These are phyloP conservation scores for Curvularia sp. DNA, from an alignment of 2,329 filamentous ascomycete species.

Conservation along the genomic window DNA sequence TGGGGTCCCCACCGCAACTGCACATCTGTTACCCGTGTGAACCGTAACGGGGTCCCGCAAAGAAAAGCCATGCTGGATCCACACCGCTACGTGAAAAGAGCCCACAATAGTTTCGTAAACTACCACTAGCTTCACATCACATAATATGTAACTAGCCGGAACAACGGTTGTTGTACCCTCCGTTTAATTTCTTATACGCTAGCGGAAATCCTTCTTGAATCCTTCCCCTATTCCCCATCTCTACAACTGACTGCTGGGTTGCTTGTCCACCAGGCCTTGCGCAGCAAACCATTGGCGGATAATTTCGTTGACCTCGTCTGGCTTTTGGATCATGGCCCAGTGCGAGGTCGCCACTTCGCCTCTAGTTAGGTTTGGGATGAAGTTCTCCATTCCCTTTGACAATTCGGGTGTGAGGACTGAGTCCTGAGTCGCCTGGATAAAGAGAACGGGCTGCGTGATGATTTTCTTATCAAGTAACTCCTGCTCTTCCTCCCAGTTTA, in stretches of 20 bases:
- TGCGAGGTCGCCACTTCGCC: slow-evolving; percentile 74
- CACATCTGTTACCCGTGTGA: background rate
- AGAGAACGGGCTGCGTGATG: slow-evolving; percentile 65
- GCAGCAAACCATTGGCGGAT: slow-evolving; percentile 72
- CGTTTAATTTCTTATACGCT: background rate
- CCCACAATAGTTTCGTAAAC: background rate
- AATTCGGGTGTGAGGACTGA: slow-evolving; percentile 74
- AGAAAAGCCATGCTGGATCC: background rate
- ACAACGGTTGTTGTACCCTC: background rate
- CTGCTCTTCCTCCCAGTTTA: slow-evolving; percentile 80
- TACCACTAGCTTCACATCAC: background rate
- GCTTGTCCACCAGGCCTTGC: slow-evolving; percentile 54
- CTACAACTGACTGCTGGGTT: slow-evolving; percentile 54
- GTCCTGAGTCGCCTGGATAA: slow-evolving; percentile 76
- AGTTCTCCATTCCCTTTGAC: slow-evolving; percentile 72
- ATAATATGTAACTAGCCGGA: background rate
- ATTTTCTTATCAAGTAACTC: slow-evolving; percentile 40
- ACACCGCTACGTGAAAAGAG: background rate
- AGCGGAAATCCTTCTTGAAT: background rate
- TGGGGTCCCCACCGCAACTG: background rate
- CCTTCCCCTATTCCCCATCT: background rate
- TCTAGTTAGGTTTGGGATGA: slow-evolving; percentile 69
- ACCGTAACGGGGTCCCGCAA: background rate
- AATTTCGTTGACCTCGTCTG: slow-evolving; percentile 71
- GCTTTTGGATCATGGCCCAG: slow-evolving; percentile 81